Evolutionary conservation across 1,284 basidiomycete species (phyloP).

Genomic region (Ceratobasidium sp.): DNA sequence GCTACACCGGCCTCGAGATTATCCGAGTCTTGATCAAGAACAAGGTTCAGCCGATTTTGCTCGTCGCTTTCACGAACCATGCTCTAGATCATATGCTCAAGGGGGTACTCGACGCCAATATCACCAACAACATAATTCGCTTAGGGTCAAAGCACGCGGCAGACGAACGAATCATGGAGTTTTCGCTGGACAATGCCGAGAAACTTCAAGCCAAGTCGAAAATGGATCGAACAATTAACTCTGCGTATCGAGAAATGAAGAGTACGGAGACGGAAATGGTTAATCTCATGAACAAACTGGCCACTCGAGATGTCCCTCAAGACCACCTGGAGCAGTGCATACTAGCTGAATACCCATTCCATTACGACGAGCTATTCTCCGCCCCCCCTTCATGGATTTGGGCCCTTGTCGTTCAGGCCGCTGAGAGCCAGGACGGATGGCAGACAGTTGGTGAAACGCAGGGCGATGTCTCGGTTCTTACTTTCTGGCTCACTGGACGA

Average conservation of each 20-base stretch:
- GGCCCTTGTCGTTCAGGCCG: slow-evolving; percentile 31
- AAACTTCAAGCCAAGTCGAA: slow-evolving; percentile 55
- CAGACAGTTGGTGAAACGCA: slow-evolving; percentile 14
- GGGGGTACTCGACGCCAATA: slow-evolving; percentile 69
- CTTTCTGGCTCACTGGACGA: slow-evolving; percentile 29
- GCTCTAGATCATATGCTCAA: slow-evolving; percentile 77
- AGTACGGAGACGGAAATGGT: slow-evolving; percentile 62
- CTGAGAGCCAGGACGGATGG: slow-evolving; percentile 38
- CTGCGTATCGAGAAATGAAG: slow-evolving; percentile 60
- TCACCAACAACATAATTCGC: slow-evolving; percentile 72
- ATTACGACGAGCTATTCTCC: slow-evolving; percentile 57
- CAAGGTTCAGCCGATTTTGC: slow-evolving; percentile 66
- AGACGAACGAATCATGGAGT: slow-evolving; percentile 69
- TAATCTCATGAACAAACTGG: slow-evolving; percentile 61
- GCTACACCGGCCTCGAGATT: slow-evolving; percentile 74
- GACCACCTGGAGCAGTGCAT: slow-evolving; percentile 61
- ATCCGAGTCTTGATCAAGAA: slow-evolving; percentile 71
- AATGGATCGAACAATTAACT: slow-evolving; percentile 58
- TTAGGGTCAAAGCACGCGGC: slow-evolving; percentile 68
- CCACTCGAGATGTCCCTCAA: slow-evolving; percentile 58
- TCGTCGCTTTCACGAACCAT: slow-evolving; percentile 82
- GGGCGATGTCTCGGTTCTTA: neutral
- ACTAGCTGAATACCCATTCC: slow-evolving; percentile 60
- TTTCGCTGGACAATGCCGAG: slow-evolving; percentile 64
- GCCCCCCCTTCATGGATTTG: slow-evolving; percentile 62